Percentiles rank a stretch among this genome's conserved stretches.
Evolutionary conservation across 768 basidiomycete species (phyloP).

Genomic region (Chalciporus piperatus): DNA sequence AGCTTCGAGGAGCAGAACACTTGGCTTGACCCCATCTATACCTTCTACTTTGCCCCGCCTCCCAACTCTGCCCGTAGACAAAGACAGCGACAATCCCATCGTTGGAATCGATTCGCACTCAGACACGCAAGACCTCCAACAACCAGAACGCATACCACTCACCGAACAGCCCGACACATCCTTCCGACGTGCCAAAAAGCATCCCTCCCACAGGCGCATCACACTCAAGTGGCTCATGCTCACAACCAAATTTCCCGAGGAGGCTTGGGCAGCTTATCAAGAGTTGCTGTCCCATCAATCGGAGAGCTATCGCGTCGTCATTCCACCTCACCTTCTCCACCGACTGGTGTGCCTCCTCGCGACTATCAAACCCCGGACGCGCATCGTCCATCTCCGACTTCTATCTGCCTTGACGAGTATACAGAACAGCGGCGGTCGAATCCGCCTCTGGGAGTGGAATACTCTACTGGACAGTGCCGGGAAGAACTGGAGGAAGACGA

Average conservation of each 20-base stretch:
- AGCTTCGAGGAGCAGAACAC: conserved; percentile 1
- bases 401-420: conserved; percentile 65
- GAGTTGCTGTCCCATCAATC: conserved; percentile 26
- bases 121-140: conserved; percentile 8
- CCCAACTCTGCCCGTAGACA: background rate
- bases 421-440: conserved; percentile 48
- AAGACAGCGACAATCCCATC: conserved; percentile 2
- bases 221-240: conserved; percentile 34
- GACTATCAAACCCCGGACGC: conserved; percentile 51
- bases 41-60: background rate
- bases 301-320: conserved; percentile 8
- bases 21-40: background rate
- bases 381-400: conserved; percentile 58
- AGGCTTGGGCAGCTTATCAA: conserved; percentile 46
- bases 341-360: conserved; percentile 61
- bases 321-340: conserved; percentile 50
- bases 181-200: conserved; percentile 9
- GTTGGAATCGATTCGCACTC: conserved; percentile 5
- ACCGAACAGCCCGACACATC: background rate
- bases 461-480: conserved; percentile 66
- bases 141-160: background rate
- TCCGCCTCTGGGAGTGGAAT: conserved; percentile 76
- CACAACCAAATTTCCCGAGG: conserved; percentile 27
- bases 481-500: conserved; percentile 60
- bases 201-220: conserved; percentile 19